phyloP scores from a whole-genome alignment of 2,329 filamentous ascomycete genomes.

The Fusarium oligoseptatum region DNA sequence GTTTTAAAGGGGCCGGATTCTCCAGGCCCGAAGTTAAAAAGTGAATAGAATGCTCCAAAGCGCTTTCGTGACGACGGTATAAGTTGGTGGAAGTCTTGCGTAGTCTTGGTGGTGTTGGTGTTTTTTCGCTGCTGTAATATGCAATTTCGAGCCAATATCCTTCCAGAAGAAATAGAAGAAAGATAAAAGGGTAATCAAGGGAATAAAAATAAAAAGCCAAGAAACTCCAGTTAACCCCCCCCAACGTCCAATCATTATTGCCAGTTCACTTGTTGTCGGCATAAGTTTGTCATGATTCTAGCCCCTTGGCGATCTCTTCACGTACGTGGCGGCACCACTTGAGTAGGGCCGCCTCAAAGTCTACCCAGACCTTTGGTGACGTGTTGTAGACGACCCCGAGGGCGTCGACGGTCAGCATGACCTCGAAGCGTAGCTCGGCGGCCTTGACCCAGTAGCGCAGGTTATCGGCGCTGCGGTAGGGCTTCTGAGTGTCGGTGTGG shows the following conservation, averaged over 20 bases:
- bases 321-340: slow-evolving; percentile 87
- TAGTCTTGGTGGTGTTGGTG: slow-evolving; percentile 15
- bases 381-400: slow-evolving; percentile 86
- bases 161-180: slow-evolving; percentile 16
- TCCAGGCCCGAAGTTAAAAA: slow-evolving; percentile 27
- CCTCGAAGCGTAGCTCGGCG: slow-evolving; percentile 93
- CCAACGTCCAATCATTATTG: slow-evolving; percentile 46
- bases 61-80: slow-evolving; percentile 22
- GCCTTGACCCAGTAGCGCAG: slow-evolving; percentile 97
- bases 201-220: slow-evolving; percentile 17
- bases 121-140: slow-evolving; percentile 35
- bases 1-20: slow-evolving; percentile 23
- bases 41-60: slow-evolving; percentile 35
- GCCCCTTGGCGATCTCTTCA: slow-evolving; percentile 83
- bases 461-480: slow-evolving; percentile 94
- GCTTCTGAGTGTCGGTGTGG: slow-evolving; percentile 94
- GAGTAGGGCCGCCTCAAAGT: slow-evolving; percentile 86
- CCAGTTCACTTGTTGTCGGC: slow-evolving; percentile 8
- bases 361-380: slow-evolving; percentile 77
- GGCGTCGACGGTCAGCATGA: slow-evolving; percentile 84
- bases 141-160: slow-evolving; percentile 39
- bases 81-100: slow-evolving; percentile 15
- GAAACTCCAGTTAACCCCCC: slow-evolving; percentile 45
- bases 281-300: slow-evolving; percentile 54
- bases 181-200: not conserved